Evolutionary conservation across 805 yeast genomes (phyloP), one percentile per base, ranked within the genome.

Genomic region (Komagataella populi): DNA sequence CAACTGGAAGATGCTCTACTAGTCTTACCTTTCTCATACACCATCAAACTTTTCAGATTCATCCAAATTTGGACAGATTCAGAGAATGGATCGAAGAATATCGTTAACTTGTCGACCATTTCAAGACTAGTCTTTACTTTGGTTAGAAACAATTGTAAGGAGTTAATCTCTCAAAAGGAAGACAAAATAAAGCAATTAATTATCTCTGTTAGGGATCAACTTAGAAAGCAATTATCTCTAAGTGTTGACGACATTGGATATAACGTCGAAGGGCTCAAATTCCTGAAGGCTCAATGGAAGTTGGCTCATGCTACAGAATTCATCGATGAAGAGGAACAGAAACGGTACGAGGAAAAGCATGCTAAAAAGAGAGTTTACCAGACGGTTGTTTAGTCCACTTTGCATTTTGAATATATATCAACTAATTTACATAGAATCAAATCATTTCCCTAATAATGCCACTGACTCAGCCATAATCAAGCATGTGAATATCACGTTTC

Each of bases 1-100:
- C 96, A 91, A 60, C 69, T 93, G 43, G 96, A 91, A 59, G 99
- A 93, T 67, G 96, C 98, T 1, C 73, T 93, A 51, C 68, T 93
- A 48, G 95, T 93, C 1, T 71, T 93, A 51, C 96, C 99, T 36
- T 90, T 91, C 60, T 87, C 95, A 8, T 84, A 83, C 65, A 83
- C 90, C 2, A 63, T 82, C 52, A 78, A 78, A 56, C 72, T 93
- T 49, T 73, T 93, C 55, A 74, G 73, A 57, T 85, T 89, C 58
- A 78, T 93, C 51, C 83, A 81, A 55, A 72, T 78, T 24, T 90
- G 96, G 87, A 78, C 93, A 44, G 61, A 63, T 51, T 65, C 70
- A 50, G 69, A 69, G 23, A 65, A 70, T 46, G 64, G 68, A 52
- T 70, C 78, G 52, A 72, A 73, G 49, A 70, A 70, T 50, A 50